Base-by-base conservation (phyloP, 2,329 filamentous ascomycete species). In the Nemania sp. region DNA sequence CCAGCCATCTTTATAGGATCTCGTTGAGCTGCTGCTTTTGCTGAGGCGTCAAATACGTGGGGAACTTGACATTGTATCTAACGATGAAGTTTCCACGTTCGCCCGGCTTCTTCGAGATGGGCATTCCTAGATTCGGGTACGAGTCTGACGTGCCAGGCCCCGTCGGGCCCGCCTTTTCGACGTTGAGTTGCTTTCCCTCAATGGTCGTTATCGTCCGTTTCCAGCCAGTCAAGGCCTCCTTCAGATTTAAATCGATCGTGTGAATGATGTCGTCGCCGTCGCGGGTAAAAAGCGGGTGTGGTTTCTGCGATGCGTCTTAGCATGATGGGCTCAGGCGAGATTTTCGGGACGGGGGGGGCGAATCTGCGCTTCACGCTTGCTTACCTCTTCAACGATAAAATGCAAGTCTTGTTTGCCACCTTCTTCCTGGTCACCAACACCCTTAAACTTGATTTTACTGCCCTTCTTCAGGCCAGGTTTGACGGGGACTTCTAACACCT, bases 381-480 rank as follows among this genome's bases (percentile, higher is more conserved):
- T 81, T 85, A 93, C 92, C 89, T 97, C 94, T 76, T 92, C 90
- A 20, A 99, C 86, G 60, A 99, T 89, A 71, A 99, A 96, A 75
- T 97, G 93, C 54, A 99, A 78, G 76, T 99, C 95, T 76, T 99
- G 95, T 60, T 92, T 91, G 13, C 94, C 94, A 43, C 95, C 95
- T 73, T 98, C 95, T 63, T 97, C 92, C 75, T 98, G 93, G 76
- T 99, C 95, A 11, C 95, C 95, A n/a, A 99, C 93, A 43, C 94
- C 92, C 72, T 90, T 91, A 74, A 97, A 99, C 78, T 97, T 97
- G 77, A 99, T 97, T 83, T 98, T 99, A 72, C 91, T 96, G 32
- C 95, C 95, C 69, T 96, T 93, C 79, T 98, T 97, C 77, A 98
- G 79, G 60, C 95, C 95, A 5, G 92, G 88, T 79, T 97, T 98